Base-by-base conservation (phyloP, 2,329 filamentous ascomycete species). In the Cladobotryum mycophilum region DNA sequence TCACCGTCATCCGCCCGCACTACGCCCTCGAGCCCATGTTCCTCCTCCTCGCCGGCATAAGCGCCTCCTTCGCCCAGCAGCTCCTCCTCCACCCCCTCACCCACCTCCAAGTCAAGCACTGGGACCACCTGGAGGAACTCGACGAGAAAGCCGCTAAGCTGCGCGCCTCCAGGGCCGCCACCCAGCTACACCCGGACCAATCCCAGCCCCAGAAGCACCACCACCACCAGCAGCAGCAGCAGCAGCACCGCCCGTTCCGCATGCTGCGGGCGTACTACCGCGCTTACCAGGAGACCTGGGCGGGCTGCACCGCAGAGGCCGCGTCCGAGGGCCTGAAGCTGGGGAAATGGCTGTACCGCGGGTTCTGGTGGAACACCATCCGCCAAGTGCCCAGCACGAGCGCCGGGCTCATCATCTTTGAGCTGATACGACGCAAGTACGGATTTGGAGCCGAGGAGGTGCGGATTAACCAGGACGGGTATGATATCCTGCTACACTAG, bases 361-460 rank as follows among this genome's bases (percentile, higher is more conserved):
- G 82, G 12, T 89, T 90, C 64, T 82, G 85, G 75, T 80, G 80
- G 78, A 84, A 78, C 48, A 86, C 86, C 1, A 76, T 89, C 47
- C 74, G 84, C 5, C 86, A 89, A 67, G 84, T 88, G 2, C 87
- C 87, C 0, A 88, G 85, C 62, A 90, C 87, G 2, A 86, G 83
- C 53, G 86, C 86, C 0, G 87, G 86, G 0, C 64, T 91, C 53
- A 88, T 91, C 57, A 87, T 89, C 17, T 91, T 91, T 63, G 87
- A 91, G 68, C 63, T 91, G 41, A 81, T 89, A 36, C 73, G 87
- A 51, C 74, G 86, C 35, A 88, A 88, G 67, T 90, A 89, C 58
- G 84, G 83, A 2, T 73, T 79, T 52, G 76, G 78, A 2, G 74
- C 74, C 15, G 83, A 85, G 45, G 77, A 78, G 59, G 82, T 82